Conservation (phyloP, 352 stramenopile species). For the Phytophthora crassamura region DNA sequence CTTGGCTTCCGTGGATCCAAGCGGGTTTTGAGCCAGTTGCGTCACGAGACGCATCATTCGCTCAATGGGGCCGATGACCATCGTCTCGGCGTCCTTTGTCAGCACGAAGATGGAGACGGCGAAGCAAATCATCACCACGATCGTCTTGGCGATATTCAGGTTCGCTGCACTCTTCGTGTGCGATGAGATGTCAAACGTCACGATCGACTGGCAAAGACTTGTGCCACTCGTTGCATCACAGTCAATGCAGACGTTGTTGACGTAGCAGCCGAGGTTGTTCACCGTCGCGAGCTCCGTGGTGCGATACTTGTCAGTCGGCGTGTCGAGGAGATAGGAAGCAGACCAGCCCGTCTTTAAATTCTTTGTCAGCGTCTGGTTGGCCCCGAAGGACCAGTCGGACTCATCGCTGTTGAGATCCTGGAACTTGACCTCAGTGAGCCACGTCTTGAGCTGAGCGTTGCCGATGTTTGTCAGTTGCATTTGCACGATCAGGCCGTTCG, state of each 20-base stretch:
- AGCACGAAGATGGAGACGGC: constrained; percentile 92
- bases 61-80: constrained; percentile 97
- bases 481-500: constrained; percentile 68
- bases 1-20: constrained; percentile 73
- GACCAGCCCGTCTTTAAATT: constrained; percentile 86
- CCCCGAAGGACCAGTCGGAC: constrained; percentile 52
- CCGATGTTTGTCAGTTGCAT: constrained; percentile 68
- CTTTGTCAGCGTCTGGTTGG: constrained; percentile 41
- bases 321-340: constrained; percentile 50
- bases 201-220: constrained; percentile 68
- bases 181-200: constrained; percentile 78
- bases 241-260: constrained; percentile 65
- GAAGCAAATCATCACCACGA: constrained; percentile 93
- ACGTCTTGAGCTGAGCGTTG: constrained; percentile 45
- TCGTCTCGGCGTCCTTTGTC: constrained; percentile 92
- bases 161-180: constrained; percentile 47
- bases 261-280: constrained; percentile 75
- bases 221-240: constrained; percentile 41
- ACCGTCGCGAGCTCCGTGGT: constrained; percentile 65
- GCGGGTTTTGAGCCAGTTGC: constrained; percentile 71
- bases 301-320: constrained; percentile 52
- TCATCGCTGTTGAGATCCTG: constrained; percentile 53
- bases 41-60: constrained; percentile 93
- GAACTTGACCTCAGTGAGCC: constrained; percentile 69
- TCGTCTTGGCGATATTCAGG: constrained; percentile 87